These are phyloP conservation scores for Mycena sp. DNA, from an alignment of 1,284 basidiomycete genomes.

Conservation along the genomic window DNA sequence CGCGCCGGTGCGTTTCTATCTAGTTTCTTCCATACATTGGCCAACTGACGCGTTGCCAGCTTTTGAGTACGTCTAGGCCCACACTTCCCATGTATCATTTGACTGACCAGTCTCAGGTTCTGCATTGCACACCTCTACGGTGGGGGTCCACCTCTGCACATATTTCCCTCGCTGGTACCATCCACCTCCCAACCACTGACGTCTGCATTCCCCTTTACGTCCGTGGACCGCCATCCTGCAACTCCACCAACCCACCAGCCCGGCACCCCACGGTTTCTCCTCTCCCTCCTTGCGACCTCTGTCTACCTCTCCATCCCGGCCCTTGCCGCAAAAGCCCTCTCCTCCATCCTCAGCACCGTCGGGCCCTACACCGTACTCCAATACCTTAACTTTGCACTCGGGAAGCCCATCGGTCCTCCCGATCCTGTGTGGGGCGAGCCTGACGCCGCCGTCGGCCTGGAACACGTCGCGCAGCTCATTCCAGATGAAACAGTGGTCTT, in stretches of 20 bases:
- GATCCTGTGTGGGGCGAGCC: slow-evolving; percentile 56
- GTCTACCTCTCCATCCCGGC: slow-evolving; percentile 88
- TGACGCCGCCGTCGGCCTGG: slow-evolving; percentile 74
- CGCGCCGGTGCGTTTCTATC: slow-evolving; percentile 67
- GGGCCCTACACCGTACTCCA: slow-evolving; percentile 81
- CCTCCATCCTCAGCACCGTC: slow-evolving; percentile 77
- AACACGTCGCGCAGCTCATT: slow-evolving; percentile 68
- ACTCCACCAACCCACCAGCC: slow-evolving; percentile 69
- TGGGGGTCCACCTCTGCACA: slow-evolving; percentile 79
- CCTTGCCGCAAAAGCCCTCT: slow-evolving; percentile 79
- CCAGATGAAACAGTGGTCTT: slow-evolving; percentile 47
- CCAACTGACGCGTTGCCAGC: slow-evolving; percentile 46
- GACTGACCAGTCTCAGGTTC: slow-evolving; percentile 58
- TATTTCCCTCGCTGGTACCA: slow-evolving; percentile 74
- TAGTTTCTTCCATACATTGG: not conserved
- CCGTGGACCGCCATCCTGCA: slow-evolving; percentile 37
- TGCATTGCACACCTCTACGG: slow-evolving; percentile 84
- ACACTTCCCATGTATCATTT: slow-evolving; percentile 2
- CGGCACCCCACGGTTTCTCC: slow-evolving; percentile 83
- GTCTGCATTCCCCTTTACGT: slow-evolving; percentile 59
- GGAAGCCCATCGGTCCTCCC: slow-evolving; percentile 67
- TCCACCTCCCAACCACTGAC: slow-evolving; percentile 76
- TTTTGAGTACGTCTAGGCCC: slow-evolving; percentile 60
- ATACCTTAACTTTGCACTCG: slow-evolving; percentile 88
- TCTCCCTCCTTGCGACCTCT: slow-evolving; percentile 88